These are phyloP conservation scores for Lodderomyces theae DNA, from an alignment of 1,139 yeast genomes.

Conservation along the genomic window DNA sequence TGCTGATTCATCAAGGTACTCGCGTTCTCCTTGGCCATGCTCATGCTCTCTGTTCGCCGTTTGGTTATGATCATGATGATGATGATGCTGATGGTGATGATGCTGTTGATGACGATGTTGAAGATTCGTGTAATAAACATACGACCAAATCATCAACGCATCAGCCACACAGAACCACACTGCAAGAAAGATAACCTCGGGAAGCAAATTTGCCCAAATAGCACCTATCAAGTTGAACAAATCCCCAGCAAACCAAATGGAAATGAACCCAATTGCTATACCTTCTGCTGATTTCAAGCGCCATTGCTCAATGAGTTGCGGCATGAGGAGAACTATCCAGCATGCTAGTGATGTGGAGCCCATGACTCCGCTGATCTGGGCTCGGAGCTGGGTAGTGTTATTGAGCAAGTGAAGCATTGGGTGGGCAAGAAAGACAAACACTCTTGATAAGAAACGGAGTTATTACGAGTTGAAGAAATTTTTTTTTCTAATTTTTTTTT, in stretches of 20 bases:
- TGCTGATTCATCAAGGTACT: constrained; percentile 5
- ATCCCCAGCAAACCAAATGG: constrained; percentile 76
- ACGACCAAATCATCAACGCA: constrained; percentile 57
- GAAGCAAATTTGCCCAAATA: constrained; percentile 66
- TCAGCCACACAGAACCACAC: constrained; percentile 76
- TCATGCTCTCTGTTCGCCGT: constrained; percentile 1
- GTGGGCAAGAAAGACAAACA: not conserved
- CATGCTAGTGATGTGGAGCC: constrained; percentile 71
- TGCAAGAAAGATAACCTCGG: constrained; percentile 69
- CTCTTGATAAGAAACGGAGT: too few relatives aligned
- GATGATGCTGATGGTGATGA: constrained; percentile 10
- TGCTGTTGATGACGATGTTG: constrained; percentile 25
- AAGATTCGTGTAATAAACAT: constrained; percentile 51
- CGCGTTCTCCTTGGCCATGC: constrained; percentile 6
- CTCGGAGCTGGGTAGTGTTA: constrained; percentile 1
- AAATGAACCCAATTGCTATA: constrained; percentile 64
- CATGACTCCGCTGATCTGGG: constrained; percentile 51
- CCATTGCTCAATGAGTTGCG: constrained; percentile 84
- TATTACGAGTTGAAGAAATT: too few relatives aligned
- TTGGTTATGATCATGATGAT: constrained; percentile 4
- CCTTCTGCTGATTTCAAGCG: constrained; percentile 75
- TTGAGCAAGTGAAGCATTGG: too few relatives aligned
- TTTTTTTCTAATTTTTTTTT: too few relatives aligned
- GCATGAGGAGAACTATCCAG: constrained; percentile 78
- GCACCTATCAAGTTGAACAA: constrained; percentile 66